These are phyloP conservation scores for Hanseniaspora pseudoguilliermondii DNA, from an alignment of 805 yeast genomes.

Conservation along the genomic window DNA sequence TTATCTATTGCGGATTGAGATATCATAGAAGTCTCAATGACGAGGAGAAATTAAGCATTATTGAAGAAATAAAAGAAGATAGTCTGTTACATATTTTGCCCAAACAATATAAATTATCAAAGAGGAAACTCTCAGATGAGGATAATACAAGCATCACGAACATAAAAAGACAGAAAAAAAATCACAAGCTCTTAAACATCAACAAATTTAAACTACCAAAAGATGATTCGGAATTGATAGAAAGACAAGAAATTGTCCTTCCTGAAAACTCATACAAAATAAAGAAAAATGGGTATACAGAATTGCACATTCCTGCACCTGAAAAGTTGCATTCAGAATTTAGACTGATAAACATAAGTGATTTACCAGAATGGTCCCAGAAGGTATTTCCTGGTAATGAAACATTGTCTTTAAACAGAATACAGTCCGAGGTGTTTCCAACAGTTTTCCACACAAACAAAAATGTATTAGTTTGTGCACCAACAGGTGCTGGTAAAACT, in stretches of 20 bases:
- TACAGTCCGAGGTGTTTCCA: conserved; percentile 75
- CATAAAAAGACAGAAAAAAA: conserved; percentile 24
- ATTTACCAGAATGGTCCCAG: conserved; percentile 73
- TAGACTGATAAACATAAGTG: conserved; percentile 41
- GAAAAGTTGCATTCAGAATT: conserved; percentile 32
- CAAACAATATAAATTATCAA: neutral
- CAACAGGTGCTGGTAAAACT: conserved; percentile 98
- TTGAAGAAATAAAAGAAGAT: conserved; percentile 1
- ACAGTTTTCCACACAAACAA: conserved; percentile 59
- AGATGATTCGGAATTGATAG: conserved; percentile 59
- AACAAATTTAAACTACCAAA: conserved; percentile 58
- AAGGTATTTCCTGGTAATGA: conserved; percentile 58
- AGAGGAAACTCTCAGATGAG: neutral
- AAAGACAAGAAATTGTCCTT: conserved; percentile 56
- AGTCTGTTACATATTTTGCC: neutral
- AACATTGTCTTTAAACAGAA: conserved; percentile 55
- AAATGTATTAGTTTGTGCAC: conserved; percentile 81
- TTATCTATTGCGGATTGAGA: conserved; percentile 17
- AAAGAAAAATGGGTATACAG: conserved; percentile 64
- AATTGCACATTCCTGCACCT: conserved; percentile 87
- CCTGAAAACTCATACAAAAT: conserved; percentile 79
- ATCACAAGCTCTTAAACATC: neutral
- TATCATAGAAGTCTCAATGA: conserved; percentile 23
- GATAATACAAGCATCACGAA: neutral
- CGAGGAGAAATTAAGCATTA: conserved; percentile 20